Evolutionary conservation across 2,329 filamentous ascomycete species (phyloP).

Genomic region (Penicillium hordei): DNA sequence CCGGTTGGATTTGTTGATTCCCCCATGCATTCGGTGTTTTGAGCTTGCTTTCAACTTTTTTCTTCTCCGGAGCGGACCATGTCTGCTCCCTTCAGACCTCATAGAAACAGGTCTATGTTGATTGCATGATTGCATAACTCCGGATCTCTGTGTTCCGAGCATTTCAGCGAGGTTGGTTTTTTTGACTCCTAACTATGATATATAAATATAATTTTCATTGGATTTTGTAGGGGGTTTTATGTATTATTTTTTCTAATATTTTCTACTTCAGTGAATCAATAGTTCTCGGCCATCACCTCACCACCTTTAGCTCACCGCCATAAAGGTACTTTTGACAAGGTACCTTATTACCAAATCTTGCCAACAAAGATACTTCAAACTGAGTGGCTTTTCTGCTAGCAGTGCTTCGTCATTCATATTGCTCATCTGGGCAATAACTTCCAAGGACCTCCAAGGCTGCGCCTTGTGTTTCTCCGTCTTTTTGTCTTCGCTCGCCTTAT

Average conservation of each 20-base stretch:
- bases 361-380: not conserved
- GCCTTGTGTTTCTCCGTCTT: not conserved
- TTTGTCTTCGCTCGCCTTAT: not conserved
- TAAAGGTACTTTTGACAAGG: rapidly evolving
- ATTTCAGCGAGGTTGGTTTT: slow-evolving; percentile 25
- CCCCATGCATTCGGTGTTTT: slow-evolving; percentile 22
- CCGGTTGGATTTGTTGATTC: slow-evolving; percentile 18
- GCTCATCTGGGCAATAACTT: not conserved
- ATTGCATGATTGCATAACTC: slow-evolving; percentile 15
- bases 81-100: not conserved
- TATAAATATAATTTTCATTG: not conserved
- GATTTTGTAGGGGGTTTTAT: not conserved
- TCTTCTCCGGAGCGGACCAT: slow-evolving; percentile 1
- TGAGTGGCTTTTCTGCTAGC: not conserved
- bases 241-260: not conserved
- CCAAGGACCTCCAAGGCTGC: not conserved
- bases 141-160: slow-evolving; percentile 15
- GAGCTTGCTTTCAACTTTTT: slow-evolving; percentile 8
- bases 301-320: not conserved
- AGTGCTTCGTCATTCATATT: not conserved
- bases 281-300: not conserved
- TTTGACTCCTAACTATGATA: slow-evolving; percentile 7
- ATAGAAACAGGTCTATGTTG: not conserved
- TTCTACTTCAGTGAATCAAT: not conserved
- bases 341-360: rapidly evolving